Evolutionary conservation across 2,329 filamentous ascomycete genomes (phyloP), one percentile per base, ranked within the genome.

Genomic region (Saccharata proteae): DNA sequence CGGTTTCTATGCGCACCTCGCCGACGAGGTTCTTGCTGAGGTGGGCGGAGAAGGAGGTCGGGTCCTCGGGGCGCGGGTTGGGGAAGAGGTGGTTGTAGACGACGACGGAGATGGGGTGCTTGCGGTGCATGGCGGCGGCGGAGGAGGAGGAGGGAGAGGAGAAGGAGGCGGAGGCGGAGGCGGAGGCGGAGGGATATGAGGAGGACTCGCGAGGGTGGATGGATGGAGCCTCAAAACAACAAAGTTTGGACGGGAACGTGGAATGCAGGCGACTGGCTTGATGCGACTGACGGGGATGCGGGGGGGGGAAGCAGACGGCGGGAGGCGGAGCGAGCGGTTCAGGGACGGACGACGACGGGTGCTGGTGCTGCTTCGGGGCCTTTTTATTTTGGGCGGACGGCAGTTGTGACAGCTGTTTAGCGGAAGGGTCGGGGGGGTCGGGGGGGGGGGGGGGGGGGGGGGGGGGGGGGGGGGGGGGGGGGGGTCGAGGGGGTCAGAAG

Each of bases 1-100:
- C 71, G 2, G 81, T 82, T 54, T 86, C 80, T 48, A 80, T 75
- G 36, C 80, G 77, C 36, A 86, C 80, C 61, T 86, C 80, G 41
- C 72, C 71, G 29, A 86, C 77, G 29, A 86, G 69, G 52, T 74
- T 69, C 37, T 77, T 72, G 43, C 77, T 72, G 27, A 86, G 67
- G 25, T 85, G 69, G 24, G 67, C 68, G 34, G 74, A 67, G 59
- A 86, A 86, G 47, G 72, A 78, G 34, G 71, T 69, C 8, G 80
- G 80, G 45, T 86, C 80, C 36, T 64, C 71, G 10, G 70, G 55
- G 40, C 74, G 72, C 10, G 77, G 74, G 34, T 71, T 73, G 13
- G 78, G 77, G 48, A 79, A 82, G 61, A 86, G 77, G 47, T 65
- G 63, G 57, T 77, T 71, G 67, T 81, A 81, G 38, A 86, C 75